A percentile compares a stretch with the other conserved stretches of the same genome.
Evolutionary conservation across 2,329 filamentous ascomycete species (phyloP).

Genomic region (Claviceps maximensis): DNA sequence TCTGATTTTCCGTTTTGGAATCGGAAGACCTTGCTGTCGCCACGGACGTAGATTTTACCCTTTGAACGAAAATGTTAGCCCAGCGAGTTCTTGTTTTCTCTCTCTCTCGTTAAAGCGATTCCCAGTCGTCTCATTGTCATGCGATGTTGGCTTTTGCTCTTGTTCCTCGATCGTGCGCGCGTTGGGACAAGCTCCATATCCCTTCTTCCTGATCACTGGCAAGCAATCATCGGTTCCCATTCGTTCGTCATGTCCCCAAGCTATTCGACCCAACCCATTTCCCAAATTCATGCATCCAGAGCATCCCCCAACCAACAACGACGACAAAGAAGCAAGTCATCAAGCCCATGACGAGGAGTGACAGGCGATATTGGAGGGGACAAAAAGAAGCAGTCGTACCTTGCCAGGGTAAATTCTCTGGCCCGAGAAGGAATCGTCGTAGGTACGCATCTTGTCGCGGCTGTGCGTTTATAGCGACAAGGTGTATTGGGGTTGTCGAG

Average conservation of each 20-base stretch:
- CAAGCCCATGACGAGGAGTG: not conserved
- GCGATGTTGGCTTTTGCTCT: not conserved
- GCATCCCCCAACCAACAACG: not conserved
- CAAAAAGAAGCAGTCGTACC: constrained; percentile 29
- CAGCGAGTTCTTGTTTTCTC: not conserved
- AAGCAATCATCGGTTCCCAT: not conserved
- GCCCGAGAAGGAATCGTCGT: constrained; percentile 54
- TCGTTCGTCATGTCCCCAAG: not conserved
- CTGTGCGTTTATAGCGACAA: constrained; percentile 27
- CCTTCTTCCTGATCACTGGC: not conserved
- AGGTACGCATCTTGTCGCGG: constrained; percentile 48
- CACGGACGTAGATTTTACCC: constrained; percentile 99
- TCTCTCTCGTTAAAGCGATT: not conserved
- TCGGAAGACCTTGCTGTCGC: constrained; percentile 99
- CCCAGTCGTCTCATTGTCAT: not conserved
- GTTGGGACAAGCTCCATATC: not conserved
- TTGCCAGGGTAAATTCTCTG: constrained; percentile 56
- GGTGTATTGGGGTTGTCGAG: constrained; percentile 25
- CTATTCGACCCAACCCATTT: not conserved
- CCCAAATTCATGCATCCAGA: not conserved
- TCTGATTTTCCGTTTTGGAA: constrained; percentile 99
- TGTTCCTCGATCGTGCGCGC: not conserved
- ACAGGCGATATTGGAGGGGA: not conserved
- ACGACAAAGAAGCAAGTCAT: not conserved
- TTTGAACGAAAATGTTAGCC: constrained; percentile 26